Evolutionary conservation across 257 asterid genomes (phyloP), one percentile per base, ranked within the genome.

Genomic region (Pogostemon cablin): DNA sequence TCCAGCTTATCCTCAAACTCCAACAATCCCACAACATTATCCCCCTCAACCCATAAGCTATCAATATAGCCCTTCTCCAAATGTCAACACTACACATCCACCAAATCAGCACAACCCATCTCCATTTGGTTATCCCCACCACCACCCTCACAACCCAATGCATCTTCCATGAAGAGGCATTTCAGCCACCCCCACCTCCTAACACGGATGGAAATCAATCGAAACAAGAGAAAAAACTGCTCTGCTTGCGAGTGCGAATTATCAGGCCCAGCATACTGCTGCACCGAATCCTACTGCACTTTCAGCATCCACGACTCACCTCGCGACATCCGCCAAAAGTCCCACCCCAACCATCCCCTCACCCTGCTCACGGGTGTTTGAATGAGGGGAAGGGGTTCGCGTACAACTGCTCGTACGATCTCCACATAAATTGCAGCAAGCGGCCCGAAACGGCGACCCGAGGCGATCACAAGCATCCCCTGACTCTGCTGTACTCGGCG

Each of bases 281-380:
- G 95, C 79, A 78, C 78, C 0, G 91, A 87, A 0, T 40, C 84
- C 10, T 71, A 71, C 57, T 87, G 95, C 84, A 71, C 57, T 0
- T 87, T 85, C 86, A 78, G 82, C 77, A 86, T 87, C 84, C 88
- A 87, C 75, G 86, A 87, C 57, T 74, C 88, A 3, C 89, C 95
- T 0, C 50, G 2, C 0, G 88, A 85, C 12, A 37, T 85, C 70
- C 71, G 58, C 1, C 95, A 87, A 56, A 80, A 85, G 25, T 85
- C 85, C 44, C 95, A 87, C 78, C 89, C 84, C 10, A 72, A 84
- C 38, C 95, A 85, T 77, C 79, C 85, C 2, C 89, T 86, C 3
- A 86, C 58, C 10, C 79, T 88, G 9, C 81, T 83, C 3, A 88
- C 59, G 96, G 92, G 1, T 86, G 96, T 32, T 73, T 81, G 7